These are phyloP conservation scores for Pythium scleroteichum DNA, from an alignment of 352 stramenopile genomes.

Conservation along the genomic window DNA sequence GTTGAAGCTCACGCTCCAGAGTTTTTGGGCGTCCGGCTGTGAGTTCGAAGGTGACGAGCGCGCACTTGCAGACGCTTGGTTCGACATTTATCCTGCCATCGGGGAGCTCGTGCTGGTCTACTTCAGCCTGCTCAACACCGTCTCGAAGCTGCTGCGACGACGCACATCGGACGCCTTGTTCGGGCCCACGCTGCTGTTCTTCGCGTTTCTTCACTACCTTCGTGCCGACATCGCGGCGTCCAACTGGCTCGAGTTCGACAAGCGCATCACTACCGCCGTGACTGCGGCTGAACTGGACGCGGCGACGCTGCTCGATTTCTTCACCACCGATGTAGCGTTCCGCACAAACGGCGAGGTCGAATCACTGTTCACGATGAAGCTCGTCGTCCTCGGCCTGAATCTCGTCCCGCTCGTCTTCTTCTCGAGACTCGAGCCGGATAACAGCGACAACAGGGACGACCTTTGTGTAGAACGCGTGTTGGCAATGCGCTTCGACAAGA, in stretches of 20 bases:
- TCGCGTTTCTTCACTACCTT: slow-evolving; percentile 34
- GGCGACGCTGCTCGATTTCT: slow-evolving; percentile 21
- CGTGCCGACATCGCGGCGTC: slow-evolving; percentile 26
- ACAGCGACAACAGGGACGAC: too few relatives aligned
- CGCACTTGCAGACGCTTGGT: slow-evolving; percentile 35
- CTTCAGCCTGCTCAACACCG: slow-evolving; percentile 39
- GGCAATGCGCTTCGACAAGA: not conserved
- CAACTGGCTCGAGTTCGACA: slow-evolving; percentile 24
- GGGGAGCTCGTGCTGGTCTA: slow-evolving; percentile 28
- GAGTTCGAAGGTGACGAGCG: slow-evolving; percentile 38
- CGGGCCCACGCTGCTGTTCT: slow-evolving; percentile 30
- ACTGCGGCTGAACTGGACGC: slow-evolving; percentile 30
- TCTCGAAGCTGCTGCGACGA: slow-evolving; percentile 28
- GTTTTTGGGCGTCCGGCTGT: slow-evolving; percentile 32
- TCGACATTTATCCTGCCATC: slow-evolving; percentile 35
- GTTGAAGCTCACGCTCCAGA: slow-evolving; percentile 21
- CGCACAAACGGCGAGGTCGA: slow-evolving; percentile 30
- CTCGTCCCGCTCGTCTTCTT: slow-evolving; percentile 24
- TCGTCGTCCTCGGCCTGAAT: slow-evolving; percentile 29
- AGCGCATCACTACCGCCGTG: slow-evolving; percentile 28
- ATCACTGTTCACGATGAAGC: slow-evolving; percentile 28
- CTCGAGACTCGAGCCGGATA: not conserved
- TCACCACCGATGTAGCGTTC: slow-evolving; percentile 28
- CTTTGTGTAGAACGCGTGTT: not conserved
- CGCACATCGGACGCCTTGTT: slow-evolving; percentile 35